These are phyloP conservation scores for Pyrus communis DNA, from an alignment of 306 rosid genomes.

Conservation along the genomic window DNA sequence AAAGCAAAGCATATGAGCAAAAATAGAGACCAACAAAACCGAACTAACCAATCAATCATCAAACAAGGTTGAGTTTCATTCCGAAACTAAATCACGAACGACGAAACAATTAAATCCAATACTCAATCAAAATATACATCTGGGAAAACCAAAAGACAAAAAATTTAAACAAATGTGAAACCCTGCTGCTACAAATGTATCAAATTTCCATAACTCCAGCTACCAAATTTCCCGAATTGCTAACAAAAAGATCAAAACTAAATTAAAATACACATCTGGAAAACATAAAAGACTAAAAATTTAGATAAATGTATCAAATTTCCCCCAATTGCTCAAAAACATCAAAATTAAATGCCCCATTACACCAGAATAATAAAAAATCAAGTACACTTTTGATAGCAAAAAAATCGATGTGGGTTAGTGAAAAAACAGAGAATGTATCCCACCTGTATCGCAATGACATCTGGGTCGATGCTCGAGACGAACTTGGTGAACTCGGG, in stretches of 20 bases:
- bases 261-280: neutral
- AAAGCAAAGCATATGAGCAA: neutral
- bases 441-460: slow-evolving; percentile 75
- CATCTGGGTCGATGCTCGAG: slow-evolving; percentile 67
- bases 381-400: neutral
- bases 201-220: neutral
- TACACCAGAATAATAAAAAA: neutral
- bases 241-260: neutral
- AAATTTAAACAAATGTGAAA: neutral
- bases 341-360: neutral
- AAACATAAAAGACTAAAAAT: neutral
- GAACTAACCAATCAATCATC: neutral
- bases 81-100: neutral
- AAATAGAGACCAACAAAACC: neutral
- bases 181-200: neutral
- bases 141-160: neutral
- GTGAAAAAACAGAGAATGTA: neutral
- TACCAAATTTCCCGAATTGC: neutral
- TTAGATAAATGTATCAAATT: neutral
- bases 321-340: neutral
- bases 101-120: neutral
- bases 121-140: neutral
- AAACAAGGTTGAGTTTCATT: neutral
- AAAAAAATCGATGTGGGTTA: neutral
- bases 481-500: slow-evolving; percentile 55